Evolutionary conservation across 495 filamentous ascomycete genomes (phyloP), one percentile per base, ranked within the genome.

Genomic region (Bryoglossum gracile): DNA sequence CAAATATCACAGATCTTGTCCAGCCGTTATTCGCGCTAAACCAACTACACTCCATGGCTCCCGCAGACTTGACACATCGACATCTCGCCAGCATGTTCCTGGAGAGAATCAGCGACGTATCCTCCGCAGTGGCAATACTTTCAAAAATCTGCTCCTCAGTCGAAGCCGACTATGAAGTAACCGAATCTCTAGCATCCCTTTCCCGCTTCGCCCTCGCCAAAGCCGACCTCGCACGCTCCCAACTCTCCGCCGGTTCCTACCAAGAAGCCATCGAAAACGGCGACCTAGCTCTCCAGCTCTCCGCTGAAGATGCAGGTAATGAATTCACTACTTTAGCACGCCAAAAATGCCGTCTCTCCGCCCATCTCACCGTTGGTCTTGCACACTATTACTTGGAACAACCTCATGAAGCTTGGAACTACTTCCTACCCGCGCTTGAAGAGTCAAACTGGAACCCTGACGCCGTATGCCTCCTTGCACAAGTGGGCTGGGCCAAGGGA

Each of bases 401-500:
- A 2, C 75, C 82, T 57, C 74, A 81, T 35, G 68, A 72, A 16
- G 83, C 87, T 3, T 78, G 95, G 11, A 70, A 77, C 17, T 86
- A 83, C 72, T 94, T 97, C 68, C 80, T 86, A 46, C 69, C 79
- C 10, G 91, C 90, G 3, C 72, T 98, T 6, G 74, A 81, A 37
- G 91, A 95, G 66, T 86, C 85, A 3, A 62, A 78, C 34, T 76
- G 77, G 34, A 78, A 87, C 45, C 86, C 91, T 2, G 87, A 98
- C 62, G 84, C 91, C 3, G 81, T 90, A 13, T 95, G 89, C 59
- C 73, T 95, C 13, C 73, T 97, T 8, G 83, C 89, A 2, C 86
- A 97, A 60, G 82, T 96, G 2, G 74, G 97, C 4, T 98, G 91
- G 89, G 89, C 87, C 2, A 90, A 85, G 59, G 90, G 87, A 19